phyloP scores from a whole-genome alignment of 371 early-diverging fungal species.

The Mortierella sp. region DNA sequence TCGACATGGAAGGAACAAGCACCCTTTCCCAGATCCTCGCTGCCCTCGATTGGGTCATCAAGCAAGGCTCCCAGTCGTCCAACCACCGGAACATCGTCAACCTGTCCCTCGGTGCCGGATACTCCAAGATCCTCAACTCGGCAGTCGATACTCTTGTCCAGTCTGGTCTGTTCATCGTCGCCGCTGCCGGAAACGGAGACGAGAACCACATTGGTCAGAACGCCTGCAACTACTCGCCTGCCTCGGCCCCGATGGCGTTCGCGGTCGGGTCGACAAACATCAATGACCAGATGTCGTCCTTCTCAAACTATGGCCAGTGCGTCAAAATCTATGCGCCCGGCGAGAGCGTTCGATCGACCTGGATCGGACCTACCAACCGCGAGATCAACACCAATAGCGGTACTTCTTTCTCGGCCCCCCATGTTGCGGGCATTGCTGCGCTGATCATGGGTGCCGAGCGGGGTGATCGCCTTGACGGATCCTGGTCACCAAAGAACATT shows the following conservation, averaged over 20 bases:
- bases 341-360: slow-evolving; percentile 63
- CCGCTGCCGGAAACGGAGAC: slow-evolving; percentile 78
- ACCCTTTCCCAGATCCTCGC: slow-evolving; percentile 55
- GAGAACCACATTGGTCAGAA: slow-evolving; percentile 64
- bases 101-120: slow-evolving; percentile 56
- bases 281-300: slow-evolving; percentile 72
- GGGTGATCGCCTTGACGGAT: slow-evolving; percentile 47
- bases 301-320: slow-evolving; percentile 84
- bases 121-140: slow-evolving; percentile 65
- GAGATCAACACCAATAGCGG: slow-evolving; percentile 75
- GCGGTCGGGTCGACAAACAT: slow-evolving; percentile 77
- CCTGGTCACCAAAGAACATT: slow-evolving; percentile 45
- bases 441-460: slow-evolving; percentile 61
- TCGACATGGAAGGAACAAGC: slow-evolving; percentile 59
- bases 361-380: slow-evolving; percentile 59
- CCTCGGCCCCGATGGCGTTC: slow-evolving; percentile 65
- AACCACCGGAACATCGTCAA: slow-evolving; percentile 54
- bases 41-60: slow-evolving; percentile 60
- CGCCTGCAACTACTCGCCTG: slow-evolving; percentile 76
- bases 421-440: slow-evolving; percentile 83
- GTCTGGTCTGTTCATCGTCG: slow-evolving; percentile 66
- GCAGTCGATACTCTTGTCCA: slow-evolving; percentile 61
- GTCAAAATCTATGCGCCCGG: slow-evolving; percentile 79
- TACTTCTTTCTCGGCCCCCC: slow-evolving; percentile 88
- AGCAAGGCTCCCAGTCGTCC: slow-evolving; percentile 38